These are phyloP conservation scores for Cicer arietinum DNA, from an alignment of 306 rosid species.

Conservation along the genomic window DNA sequence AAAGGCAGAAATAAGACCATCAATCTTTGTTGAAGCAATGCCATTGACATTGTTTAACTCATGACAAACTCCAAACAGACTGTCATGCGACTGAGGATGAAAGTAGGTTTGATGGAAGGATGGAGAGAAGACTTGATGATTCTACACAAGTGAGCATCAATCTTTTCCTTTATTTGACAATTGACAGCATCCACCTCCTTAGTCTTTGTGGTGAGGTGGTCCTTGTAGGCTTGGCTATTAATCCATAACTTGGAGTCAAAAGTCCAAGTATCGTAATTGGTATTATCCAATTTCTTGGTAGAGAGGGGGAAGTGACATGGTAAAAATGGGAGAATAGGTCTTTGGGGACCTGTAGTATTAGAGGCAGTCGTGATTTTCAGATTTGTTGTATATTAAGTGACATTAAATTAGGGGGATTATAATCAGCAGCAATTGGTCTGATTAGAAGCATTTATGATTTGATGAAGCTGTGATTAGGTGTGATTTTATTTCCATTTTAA, in stretches of 20 bases:
- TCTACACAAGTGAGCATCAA: background rate
- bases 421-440: background rate
- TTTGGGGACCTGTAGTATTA: background rate
- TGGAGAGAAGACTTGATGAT: background rate
- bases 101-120: background rate
- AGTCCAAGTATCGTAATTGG: background rate
- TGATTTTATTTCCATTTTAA: background rate
- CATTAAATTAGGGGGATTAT: too few relatives aligned
- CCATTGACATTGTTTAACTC: too few relatives aligned
- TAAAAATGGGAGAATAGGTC: background rate
- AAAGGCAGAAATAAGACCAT: too few relatives aligned
- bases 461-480: background rate
- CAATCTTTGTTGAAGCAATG: too few relatives aligned
- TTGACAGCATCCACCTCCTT: background rate
- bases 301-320: background rate
- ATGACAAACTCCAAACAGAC: too few relatives aligned
- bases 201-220: background rate
- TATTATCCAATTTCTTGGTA: background rate
- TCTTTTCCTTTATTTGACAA: background rate
- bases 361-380: background rate
- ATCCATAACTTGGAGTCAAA: background rate
- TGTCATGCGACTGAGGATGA: background rate
- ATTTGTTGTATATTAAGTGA: too few relatives aligned
- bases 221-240: background rate
- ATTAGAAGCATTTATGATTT: background rate